Evolutionary conservation across 1,284 basidiomycete species (phyloP).

Genomic region (Heterobasidion parviporum): DNA sequence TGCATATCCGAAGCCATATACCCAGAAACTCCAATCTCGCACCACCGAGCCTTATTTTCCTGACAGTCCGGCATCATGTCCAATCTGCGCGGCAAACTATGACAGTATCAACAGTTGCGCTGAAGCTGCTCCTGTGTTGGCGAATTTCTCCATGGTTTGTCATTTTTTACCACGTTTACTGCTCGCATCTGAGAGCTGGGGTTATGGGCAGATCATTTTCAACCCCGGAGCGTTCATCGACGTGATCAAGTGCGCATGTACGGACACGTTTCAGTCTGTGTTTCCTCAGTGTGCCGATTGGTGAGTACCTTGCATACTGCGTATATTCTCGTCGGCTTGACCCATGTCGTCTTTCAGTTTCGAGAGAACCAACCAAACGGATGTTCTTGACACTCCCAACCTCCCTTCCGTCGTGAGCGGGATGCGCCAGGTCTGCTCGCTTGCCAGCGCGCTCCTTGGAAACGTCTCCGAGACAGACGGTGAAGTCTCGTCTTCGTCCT

Average conservation of each 20-base stretch:
- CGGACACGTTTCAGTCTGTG: constrained; percentile 54
- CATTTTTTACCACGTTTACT: too few relatives aligned
- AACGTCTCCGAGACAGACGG: constrained; percentile 39
- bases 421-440: constrained; percentile 43
- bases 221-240: constrained; percentile 56
- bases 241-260: constrained; percentile 61
- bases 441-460: constrained; percentile 44
- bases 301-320: constrained; percentile 24
- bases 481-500: constrained; percentile 27
- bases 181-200: too few relatives aligned
- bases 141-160: constrained; percentile 48
- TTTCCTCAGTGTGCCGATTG: constrained; percentile 70
- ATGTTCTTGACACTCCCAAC: constrained; percentile 35
- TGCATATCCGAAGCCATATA: not conserved
- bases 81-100: constrained; percentile 44
- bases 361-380: constrained; percentile 47
- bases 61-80: constrained; percentile 41
- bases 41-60: constrained; percentile 36
- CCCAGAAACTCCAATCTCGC: constrained; percentile 2
- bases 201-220: constrained; percentile 40
- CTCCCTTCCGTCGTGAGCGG: constrained; percentile 39
- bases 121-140: constrained; percentile 45
- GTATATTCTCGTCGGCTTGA: not conserved
- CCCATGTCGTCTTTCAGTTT: constrained; percentile 30
- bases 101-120: constrained; percentile 46